Percentiles rank a stretch among this genome's conserved stretches.
Evolutionary conservation across 2,329 filamentous ascomycete species (phyloP).

Genomic region (Rosellinia necatrix): DNA sequence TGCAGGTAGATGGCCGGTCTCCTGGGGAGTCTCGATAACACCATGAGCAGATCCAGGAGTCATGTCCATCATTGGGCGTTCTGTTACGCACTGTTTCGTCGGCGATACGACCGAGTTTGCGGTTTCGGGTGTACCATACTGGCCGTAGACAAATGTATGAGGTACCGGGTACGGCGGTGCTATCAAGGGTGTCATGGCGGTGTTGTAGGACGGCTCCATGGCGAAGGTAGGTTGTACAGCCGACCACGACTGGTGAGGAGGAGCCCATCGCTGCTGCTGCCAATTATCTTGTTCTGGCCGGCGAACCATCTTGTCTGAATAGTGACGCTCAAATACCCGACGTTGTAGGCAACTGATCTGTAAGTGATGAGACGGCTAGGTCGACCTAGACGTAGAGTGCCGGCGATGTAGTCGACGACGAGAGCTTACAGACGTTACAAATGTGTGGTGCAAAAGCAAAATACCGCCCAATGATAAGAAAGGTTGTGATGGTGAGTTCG

Average conservation of each 20-base stretch:
- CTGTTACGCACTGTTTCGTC: conserved; percentile 21
- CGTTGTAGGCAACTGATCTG: conserved; percentile 9
- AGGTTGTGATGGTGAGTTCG: conserved; percentile 12
- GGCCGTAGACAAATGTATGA: conserved; percentile 21
- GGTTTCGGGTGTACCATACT: conserved; percentile 14
- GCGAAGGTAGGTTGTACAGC: conserved; percentile 54
- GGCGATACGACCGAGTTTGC: conserved; percentile 12
- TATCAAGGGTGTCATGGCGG: conserved; percentile 49
- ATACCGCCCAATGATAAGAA: conserved; percentile 28
- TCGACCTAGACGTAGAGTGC: not conserved
- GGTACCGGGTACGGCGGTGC: conserved; percentile 23
- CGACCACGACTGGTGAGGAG: conserved; percentile 52
- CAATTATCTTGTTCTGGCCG: conserved; percentile 45
- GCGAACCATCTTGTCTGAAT: conserved; percentile 18
- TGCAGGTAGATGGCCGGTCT: conserved; percentile 1
- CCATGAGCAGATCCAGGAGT: conserved; percentile 3
- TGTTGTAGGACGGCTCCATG: conserved; percentile 50
- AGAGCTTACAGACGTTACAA: conserved; percentile 6
- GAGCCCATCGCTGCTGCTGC: conserved; percentile 57
- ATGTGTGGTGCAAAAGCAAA: conserved; percentile 25
- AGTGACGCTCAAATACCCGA: not conserved
- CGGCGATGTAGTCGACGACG: conserved; percentile 11
- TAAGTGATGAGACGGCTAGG: not conserved
- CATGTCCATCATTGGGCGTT: conserved; percentile 20
- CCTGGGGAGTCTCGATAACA: conserved; percentile 8